phyloP scores from a whole-genome alignment of 805 yeast genomes.

The Kodamaea restingae region DNA sequence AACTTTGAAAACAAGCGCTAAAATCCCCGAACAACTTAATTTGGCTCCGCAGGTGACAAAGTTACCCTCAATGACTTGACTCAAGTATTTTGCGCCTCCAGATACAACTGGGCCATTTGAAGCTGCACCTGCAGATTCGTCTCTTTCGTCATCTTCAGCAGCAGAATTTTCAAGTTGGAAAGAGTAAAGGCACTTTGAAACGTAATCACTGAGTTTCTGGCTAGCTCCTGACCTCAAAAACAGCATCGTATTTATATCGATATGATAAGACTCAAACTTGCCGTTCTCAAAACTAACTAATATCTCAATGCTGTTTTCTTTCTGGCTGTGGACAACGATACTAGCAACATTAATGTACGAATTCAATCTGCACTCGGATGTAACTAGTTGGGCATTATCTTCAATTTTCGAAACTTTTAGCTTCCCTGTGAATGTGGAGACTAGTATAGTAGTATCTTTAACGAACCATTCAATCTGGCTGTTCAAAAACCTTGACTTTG shows the following conservation, averaged over 20 bases:
- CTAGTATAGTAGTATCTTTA: not conserved
- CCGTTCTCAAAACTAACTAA: conserved; percentile 20
- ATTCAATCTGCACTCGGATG: conserved; percentile 1
- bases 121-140: conserved; percentile 5
- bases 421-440: conserved; percentile 10
- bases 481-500: conserved; percentile 9
- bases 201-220: conserved; percentile 16
- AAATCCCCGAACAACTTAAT: conserved; percentile 16
- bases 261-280: conserved; percentile 13
- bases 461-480: conserved; percentile 10
- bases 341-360: conserved; percentile 5
- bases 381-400: not conserved
- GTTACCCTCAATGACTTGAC: conserved; percentile 23
- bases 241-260: conserved; percentile 8
- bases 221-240: conserved; percentile 1
- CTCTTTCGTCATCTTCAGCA: conserved; percentile 14
- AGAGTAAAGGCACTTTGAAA: conserved; percentile 18
- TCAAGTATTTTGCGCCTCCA: conserved; percentile 16
- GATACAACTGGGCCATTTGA: conserved; percentile 2
- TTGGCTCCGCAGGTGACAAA: conserved; percentile 24
- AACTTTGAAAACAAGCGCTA: conserved; percentile 22
- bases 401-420: conserved; percentile 1
- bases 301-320: conserved; percentile 1
- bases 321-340: not conserved
- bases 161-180: conserved; percentile 19